Evolutionary conservation across 345 rosid genomes (phyloP), one percentile per base, ranked within the genome.

Genomic region (Trapa bicornis): DNA sequence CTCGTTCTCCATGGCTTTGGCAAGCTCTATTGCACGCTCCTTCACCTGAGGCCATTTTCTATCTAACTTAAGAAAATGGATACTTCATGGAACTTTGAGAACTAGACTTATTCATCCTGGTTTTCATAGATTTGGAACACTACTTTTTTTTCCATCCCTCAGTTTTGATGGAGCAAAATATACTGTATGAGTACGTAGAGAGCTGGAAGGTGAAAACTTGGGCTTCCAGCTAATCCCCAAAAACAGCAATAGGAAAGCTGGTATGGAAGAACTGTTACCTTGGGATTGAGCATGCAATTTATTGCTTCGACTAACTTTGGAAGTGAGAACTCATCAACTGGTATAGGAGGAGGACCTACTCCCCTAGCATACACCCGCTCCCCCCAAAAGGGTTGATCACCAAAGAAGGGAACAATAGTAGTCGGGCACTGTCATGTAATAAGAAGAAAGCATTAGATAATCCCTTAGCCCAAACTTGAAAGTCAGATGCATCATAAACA

Each of bases 311-410:
- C 80, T 75, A 95, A 79, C 79, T 91, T 95, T 32, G 82, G 76
- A 72, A 83, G 89, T 47, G 96, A 84, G 75, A 91, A 91, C 74
- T 95, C 97, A 17, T 91, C 96, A 10, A 94, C 84, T 38, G 92
- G 97, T 50, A 94, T 91, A 43, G 99, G 99, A 3, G 78, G 39
- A 69, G 99, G 99, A 67, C 99, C 99, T 13, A 95, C 93, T 69
- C 96, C 87, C 75, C 97, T 84, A 71, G 86, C 96, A 71, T 86
- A 85, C 43, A 95, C 97, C 71, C 77, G 76, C 22, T 91, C 97
- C 74, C 99, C 99, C 99, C 99, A 94, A 75, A 94, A 94, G 61
- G 91, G 96, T 81, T 95, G 99, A 76, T 95, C 99, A 37, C 97
- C 97, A 69, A 95, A 91, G 81, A 91, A 91, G 65, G 99, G 97